Conservation (phyloP, 441 rosid species). For the Gossypium gossypioides region DNA sequence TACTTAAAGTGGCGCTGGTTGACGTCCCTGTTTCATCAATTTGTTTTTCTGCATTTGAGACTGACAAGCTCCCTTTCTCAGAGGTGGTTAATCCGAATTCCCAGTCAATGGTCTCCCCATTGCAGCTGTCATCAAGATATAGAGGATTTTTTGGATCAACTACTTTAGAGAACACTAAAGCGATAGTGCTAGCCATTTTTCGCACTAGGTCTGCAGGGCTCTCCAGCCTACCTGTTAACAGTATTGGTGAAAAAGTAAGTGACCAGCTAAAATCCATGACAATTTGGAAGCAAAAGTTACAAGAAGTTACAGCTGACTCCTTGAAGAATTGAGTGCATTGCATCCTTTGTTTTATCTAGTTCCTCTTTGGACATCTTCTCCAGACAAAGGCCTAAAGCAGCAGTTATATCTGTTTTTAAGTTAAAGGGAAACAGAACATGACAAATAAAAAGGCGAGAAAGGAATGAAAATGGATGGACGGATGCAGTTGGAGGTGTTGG, state of each 20-base stretch:
- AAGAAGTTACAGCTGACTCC: conserved; percentile 80
- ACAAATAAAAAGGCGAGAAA: conserved; percentile 13
- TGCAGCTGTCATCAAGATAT: conserved; percentile 73
- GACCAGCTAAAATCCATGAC: conserved; percentile 18
- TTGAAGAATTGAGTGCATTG: conserved; percentile 77
- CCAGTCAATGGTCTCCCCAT: conserved; percentile 71
- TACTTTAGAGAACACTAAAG: conserved; percentile 73
- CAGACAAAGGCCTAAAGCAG: conserved; percentile 85
- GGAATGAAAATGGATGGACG: conserved; percentile 5
- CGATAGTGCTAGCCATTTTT: conserved; percentile 85
- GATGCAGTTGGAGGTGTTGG: not conserved
- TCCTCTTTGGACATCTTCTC: conserved; percentile 85
- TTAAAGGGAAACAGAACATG: conserved; percentile 32
- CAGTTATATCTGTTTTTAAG: conserved; percentile 59
- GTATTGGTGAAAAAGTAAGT: conserved; percentile 16
- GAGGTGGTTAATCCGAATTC: conserved; percentile 52
- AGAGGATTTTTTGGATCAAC: conserved; percentile 84
- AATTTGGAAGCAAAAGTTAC: conserved; percentile 17
- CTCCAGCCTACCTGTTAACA: conserved; percentile 79
- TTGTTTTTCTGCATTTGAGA: conserved; percentile 23
- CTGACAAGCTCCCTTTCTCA: conserved; percentile 25
- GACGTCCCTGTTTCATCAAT: conserved; percentile 29
- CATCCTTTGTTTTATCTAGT: conserved; percentile 61
- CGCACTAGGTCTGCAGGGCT: conserved; percentile 63
- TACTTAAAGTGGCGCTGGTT: conserved; percentile 25